phyloP scores from a whole-genome alignment of 768 basidiomycete species.

The Trametes coccinea region DNA sequence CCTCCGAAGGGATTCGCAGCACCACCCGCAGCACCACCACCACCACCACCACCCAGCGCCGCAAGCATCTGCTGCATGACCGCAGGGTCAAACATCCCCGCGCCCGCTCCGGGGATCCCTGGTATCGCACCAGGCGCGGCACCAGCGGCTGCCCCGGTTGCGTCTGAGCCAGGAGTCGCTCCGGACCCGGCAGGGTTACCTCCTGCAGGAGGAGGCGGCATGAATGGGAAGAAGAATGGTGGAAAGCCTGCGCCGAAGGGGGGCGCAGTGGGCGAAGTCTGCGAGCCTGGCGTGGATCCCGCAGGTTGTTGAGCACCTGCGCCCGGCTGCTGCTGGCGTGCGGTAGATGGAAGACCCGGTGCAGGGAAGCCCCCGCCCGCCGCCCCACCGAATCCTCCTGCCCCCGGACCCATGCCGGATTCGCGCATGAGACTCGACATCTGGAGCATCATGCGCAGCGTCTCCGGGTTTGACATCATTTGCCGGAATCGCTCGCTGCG shows the following conservation, averaged over 20 bases:
- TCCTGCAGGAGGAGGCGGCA: conserved; percentile 18
- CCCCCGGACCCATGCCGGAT: conserved; percentile 34
- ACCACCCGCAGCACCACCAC: conserved; percentile 27
- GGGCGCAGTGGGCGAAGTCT: not conserved
- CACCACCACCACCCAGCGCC: conserved; percentile 31
- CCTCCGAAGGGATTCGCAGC: conserved; percentile 29
- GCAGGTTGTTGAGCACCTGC: conserved; percentile 1
- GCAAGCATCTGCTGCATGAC: conserved; percentile 44
- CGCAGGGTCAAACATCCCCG: conserved; percentile 43
- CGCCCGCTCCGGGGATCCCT: conserved; percentile 18
- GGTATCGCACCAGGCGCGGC: conserved; percentile 28
- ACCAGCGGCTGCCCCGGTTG: conserved; percentile 26
- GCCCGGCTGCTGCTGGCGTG: conserved; percentile 29
- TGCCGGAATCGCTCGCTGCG: conserved; percentile 73
- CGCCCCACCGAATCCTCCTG: conserved; percentile 25
- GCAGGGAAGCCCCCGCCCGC: conserved; percentile 51
- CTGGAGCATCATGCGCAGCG: conserved; percentile 71
- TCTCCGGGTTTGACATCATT: conserved; percentile 83
- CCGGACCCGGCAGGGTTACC: not conserved
- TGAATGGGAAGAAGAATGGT: conserved; percentile 21
- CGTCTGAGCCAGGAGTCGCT: conserved; percentile 24
- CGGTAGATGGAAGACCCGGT: conserved; percentile 53
- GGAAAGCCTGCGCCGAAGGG: not conserved
- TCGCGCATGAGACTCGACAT: conserved; percentile 61
- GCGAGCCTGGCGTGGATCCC: conserved; percentile 11